These are phyloP conservation scores for Aspergillus ibericus DNA, from an alignment of 2,329 filamentous ascomycete species.

Conservation along the genomic window DNA sequence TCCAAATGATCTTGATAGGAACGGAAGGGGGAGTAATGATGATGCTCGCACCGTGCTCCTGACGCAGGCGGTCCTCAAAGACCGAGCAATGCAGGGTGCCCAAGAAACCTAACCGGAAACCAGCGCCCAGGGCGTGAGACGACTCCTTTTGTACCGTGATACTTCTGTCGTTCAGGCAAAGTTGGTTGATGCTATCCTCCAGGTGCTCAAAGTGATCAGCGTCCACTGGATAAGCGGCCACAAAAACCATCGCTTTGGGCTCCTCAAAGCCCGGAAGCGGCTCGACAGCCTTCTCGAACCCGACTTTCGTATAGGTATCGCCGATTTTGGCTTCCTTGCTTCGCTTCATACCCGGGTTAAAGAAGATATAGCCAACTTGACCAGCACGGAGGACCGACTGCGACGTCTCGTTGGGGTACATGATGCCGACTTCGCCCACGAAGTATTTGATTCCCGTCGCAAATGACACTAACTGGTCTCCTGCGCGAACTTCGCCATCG, in stretches of 20 bases:
- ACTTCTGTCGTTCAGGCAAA: conserved; percentile 91
- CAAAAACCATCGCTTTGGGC: conserved; percentile 98
- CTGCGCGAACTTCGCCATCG: conserved; percentile 77
- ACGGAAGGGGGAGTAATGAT: conserved; percentile 97
- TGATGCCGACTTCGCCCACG: conserved; percentile 94
- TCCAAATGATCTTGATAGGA: conserved; percentile 81
- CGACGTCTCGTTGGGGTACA: conserved; percentile 84
- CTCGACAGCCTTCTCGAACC: conserved; percentile 72
- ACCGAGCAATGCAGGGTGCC: conserved; percentile 99
- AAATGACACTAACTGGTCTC: conserved; percentile 83
- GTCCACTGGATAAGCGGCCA: conserved; percentile 92
- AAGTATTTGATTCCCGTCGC: conserved; percentile 87
- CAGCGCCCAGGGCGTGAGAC: conserved; percentile 88
- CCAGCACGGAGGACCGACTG: conserved; percentile 80
- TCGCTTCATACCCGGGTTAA: conserved; percentile 97
- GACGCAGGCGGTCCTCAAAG: conserved; percentile 89
- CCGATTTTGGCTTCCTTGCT: conserved; percentile 95
- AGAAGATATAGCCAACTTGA: conserved; percentile 94
- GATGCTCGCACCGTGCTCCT: conserved; percentile 91
- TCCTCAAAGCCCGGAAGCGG: conserved; percentile 92
- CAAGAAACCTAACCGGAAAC: conserved; percentile 90
- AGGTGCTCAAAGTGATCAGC: conserved; percentile 82
- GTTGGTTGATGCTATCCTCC: conserved; percentile 90
- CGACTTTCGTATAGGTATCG: conserved; percentile 86
- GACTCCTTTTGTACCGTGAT: conserved; percentile 93